phyloP scores from a whole-genome alignment of 257 asterid species.

The Solanum virginianum region DNA sequence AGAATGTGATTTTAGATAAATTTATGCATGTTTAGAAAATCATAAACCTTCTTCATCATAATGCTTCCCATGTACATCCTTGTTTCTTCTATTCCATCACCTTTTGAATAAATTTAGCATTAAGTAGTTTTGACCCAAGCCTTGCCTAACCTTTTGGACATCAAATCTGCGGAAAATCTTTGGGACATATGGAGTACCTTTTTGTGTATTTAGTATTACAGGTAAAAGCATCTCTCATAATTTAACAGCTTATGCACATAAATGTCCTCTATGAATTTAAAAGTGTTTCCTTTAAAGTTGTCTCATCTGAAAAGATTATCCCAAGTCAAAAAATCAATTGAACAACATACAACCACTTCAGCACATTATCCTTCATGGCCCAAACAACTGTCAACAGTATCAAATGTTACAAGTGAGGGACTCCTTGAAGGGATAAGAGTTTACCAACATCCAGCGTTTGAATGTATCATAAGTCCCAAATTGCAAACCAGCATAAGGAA shows the following conservation, averaged over 20 bases:
- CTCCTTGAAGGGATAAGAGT: neutral
- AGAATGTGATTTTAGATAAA: neutral
- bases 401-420: neutral
- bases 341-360: neutral
- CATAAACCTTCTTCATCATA: neutral
- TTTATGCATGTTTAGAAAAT: neutral
- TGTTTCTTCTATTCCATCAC: neutral
- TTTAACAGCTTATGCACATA: neutral
- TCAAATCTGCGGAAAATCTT: neutral
- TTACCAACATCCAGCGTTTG: slow-evolving; percentile 85
- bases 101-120: neutral
- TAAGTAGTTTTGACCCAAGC: neutral
- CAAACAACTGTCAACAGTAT: neutral
- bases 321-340: neutral
- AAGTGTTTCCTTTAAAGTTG: neutral
- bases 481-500: slow-evolving; percentile 92
- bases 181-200: neutral
- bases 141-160: neutral
- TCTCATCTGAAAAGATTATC: neutral
- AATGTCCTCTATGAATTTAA: neutral
- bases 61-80: neutral
- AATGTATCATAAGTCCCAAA: slow-evolving; percentile 92
- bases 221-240: neutral
- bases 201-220: neutral
- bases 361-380: neutral